Percentiles rank a stretch among this genome's conserved stretches.
These are phyloP conservation scores for Suaeda aralocaspica DNA, from an alignment of 148 eudicot species.

Conservation along the genomic window DNA sequence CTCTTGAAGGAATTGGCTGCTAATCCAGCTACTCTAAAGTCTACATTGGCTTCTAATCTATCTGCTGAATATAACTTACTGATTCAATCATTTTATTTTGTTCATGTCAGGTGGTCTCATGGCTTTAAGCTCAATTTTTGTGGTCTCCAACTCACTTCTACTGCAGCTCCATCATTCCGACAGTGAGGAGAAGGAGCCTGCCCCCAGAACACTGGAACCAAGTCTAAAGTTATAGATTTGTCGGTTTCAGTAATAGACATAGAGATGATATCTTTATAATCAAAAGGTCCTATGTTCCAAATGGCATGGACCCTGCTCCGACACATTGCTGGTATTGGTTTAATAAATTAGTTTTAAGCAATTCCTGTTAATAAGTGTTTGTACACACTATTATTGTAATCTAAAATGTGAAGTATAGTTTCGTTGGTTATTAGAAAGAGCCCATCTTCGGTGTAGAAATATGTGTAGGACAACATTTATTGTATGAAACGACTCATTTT, in stretches of 20 bases:
- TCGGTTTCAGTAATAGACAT: not conserved
- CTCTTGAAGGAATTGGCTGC: not conserved
- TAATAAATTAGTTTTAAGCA: not conserved
- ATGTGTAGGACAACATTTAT: not conserved
- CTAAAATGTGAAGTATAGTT: not conserved
- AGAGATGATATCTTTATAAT: conserved; percentile 3
- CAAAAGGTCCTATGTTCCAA: not conserved
- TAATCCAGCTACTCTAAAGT: not conserved
- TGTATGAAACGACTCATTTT: not conserved
- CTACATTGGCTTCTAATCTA: not conserved
- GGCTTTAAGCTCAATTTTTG: conserved; percentile 91
- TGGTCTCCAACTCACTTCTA: conserved; percentile 76
- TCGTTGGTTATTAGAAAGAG: not conserved
- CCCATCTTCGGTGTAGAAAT: not conserved
- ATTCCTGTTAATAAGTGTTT: not conserved
- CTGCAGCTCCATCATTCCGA: conserved; percentile 67
- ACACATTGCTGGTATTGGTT: not conserved
- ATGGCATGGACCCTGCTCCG: not conserved
- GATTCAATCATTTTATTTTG: not conserved
- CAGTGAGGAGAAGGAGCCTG: conserved; percentile 32
- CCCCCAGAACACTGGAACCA: not conserved
- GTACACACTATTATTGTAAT: not conserved
- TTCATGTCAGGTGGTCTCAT: conserved; percentile 62
- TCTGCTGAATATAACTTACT: not conserved
- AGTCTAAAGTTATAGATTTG: conserved; percentile 9